phyloP scores from a whole-genome alignment of 306 rosid species.

The Corylus avellana region DNA sequence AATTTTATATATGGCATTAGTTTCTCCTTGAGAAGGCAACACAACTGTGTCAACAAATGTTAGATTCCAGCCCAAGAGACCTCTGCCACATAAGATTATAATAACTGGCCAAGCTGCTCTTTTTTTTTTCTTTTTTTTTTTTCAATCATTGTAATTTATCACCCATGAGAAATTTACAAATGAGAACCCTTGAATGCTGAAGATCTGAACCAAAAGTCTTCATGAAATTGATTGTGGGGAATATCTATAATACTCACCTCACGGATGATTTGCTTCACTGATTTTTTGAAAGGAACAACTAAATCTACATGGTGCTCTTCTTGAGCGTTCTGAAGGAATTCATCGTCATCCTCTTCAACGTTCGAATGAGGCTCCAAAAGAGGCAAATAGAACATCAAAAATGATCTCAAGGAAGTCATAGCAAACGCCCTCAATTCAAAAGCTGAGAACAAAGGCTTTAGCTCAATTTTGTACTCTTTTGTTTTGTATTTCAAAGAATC shows the following conservation, averaged over 20 bases:
- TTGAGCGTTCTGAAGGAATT: constrained; percentile 44
- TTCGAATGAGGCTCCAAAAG: constrained; percentile 73
- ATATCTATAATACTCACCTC: constrained; percentile 54
- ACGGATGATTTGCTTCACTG: constrained; percentile 77
- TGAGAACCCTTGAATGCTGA: constrained; percentile 8
- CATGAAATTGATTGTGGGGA: constrained; percentile 12
- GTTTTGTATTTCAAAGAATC: constrained; percentile 50
- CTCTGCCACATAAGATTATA: not conserved
- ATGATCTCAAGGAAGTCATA: constrained; percentile 65
- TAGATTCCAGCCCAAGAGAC: not conserved
- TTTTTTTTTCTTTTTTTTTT: too few species aligned
- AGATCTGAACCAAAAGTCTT: constrained; percentile 10
- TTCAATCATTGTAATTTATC: too few species aligned
- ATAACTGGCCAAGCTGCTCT: too few species aligned
- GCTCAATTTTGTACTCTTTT: constrained; percentile 61
- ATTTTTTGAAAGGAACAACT: constrained; percentile 76
- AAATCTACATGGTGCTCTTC: constrained; percentile 46
- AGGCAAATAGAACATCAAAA: constrained; percentile 74
- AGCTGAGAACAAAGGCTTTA: constrained; percentile 78
- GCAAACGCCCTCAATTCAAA: constrained; percentile 57
- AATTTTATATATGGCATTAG: not conserved
- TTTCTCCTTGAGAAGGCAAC: not conserved
- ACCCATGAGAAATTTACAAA: not conserved
- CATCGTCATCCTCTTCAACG: constrained; percentile 72
- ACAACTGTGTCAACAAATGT: not conserved